Percentiles rank a stretch among this genome's conserved stretches.
phyloP scores from a whole-genome alignment of 2,329 filamentous ascomycete species.

The Sclerotinia subarctica region DNA sequence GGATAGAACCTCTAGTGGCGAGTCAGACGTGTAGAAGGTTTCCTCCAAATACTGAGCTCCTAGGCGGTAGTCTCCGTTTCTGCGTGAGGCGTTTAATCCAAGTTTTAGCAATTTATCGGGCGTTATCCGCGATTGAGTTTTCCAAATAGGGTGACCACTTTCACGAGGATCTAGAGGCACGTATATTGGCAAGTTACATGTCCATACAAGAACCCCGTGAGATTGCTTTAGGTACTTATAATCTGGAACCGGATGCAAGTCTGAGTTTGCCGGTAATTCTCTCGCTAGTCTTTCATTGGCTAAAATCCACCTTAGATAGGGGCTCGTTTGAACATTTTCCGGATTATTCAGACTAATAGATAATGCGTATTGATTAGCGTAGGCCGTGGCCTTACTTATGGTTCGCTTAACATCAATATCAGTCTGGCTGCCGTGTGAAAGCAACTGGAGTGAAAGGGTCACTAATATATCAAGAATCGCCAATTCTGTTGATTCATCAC shows the following conservation, averaged over 20 bases:
- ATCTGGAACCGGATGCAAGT: background rate
- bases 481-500: background rate
- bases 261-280: background rate
- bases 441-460: background rate
- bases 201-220: background rate
- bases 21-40: background rate
- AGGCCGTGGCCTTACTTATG: background rate
- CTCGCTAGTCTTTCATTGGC: background rate
- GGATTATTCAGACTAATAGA: background rate
- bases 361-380: background rate
- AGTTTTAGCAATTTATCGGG: background rate
- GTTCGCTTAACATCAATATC: background rate
- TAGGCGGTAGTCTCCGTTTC: background rate
- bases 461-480: background rate
- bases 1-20: background rate
- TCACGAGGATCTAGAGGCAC: background rate
- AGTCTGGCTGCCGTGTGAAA: background rate
- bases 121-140: background rate
- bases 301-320: background rate
- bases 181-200: background rate
- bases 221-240: background rate
- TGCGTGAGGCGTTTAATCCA: background rate
- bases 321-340: conserved; percentile 2
- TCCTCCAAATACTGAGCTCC: background rate
- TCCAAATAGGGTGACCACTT: background rate